Evolutionary conservation across 1,284 basidiomycete genomes (phyloP).

Genomic region (Abortiporus biennis): DNA sequence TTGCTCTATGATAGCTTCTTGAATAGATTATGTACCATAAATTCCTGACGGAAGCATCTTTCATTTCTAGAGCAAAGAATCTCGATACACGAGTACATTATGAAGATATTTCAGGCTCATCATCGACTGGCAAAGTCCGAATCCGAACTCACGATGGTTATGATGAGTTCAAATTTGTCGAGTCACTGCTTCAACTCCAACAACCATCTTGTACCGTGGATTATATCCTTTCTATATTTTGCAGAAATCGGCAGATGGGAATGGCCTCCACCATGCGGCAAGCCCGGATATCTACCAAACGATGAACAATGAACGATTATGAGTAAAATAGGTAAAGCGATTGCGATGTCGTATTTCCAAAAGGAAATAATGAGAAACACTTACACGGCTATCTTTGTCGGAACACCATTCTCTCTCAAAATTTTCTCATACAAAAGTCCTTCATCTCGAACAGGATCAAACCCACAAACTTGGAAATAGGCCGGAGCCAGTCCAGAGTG

Average conservation of each 20-base stretch:
- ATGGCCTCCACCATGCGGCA: slow-evolving; percentile 8
- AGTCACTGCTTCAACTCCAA: no score
- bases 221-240: slow-evolving; percentile 8
- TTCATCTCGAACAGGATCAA: slow-evolving; percentile 15
- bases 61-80: no score
- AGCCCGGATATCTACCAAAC: slow-evolving; percentile 1
- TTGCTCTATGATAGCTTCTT: no score
- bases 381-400: slow-evolving; percentile 13
- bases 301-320: background rate
- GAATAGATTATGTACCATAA: no score
- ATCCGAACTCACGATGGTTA: no score
- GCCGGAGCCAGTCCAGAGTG: slow-evolving; percentile 12
- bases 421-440: slow-evolving; percentile 13
- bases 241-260: background rate
- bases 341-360: no score
- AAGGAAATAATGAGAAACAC: slow-evolving; percentile 1
- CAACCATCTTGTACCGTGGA: slow-evolving; percentile 10
- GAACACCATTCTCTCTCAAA: slow-evolving; percentile 9
- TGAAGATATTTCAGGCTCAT: no score
- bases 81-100: no score
- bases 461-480: slow-evolving; percentile 12
- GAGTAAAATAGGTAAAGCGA: no score
- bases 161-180: no score
- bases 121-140: no score
- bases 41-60: no score